These are phyloP conservation scores for Gentiana macrophylla DNA, from an alignment of 257 asterid genomes.

Conservation along the genomic window DNA sequence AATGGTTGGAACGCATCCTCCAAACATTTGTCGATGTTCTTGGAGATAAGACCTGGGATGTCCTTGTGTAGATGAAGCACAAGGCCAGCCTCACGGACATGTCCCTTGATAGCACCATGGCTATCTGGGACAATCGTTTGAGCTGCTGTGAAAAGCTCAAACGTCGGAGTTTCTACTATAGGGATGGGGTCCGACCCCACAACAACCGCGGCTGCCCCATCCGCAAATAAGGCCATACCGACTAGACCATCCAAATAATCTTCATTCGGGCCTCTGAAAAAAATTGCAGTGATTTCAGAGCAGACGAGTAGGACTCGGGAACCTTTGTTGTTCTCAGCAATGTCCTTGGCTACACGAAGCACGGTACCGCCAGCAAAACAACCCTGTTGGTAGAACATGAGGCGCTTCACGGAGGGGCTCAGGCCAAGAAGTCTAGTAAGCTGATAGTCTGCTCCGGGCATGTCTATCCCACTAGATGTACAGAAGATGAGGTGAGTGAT, in stretches of 20 bases:
- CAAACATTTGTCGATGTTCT: constrained; percentile 34
- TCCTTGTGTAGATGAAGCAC: constrained; percentile 41
- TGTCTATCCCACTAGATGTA: constrained; percentile 58
- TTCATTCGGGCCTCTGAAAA: too few relatives aligned
- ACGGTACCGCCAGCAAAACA: constrained; percentile 64
- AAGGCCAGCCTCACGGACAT: constrained; percentile 47
- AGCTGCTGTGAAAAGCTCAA: constrained; percentile 37
- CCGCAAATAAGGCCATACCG: constrained; percentile 40
- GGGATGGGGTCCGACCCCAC: constrained; percentile 38
- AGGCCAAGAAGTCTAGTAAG: constrained; percentile 65
- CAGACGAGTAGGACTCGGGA: constrained; percentile 54
- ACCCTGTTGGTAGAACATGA: constrained; percentile 74
- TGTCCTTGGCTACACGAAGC: constrained; percentile 59
- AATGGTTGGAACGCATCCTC: constrained; percentile 41
- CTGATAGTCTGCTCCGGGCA: constrained; percentile 84
- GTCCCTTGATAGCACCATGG: constrained; percentile 44
- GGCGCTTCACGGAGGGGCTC: constrained; percentile 45
- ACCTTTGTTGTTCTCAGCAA: constrained; percentile 66
- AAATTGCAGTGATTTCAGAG: constrained; percentile 39
- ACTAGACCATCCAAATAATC: too few relatives aligned
- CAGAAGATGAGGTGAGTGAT: constrained; percentile 1
- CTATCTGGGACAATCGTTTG: constrained; percentile 52
- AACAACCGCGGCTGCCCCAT: constrained; percentile 48
- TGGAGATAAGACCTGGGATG: constrained; percentile 40
- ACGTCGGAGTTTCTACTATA: constrained; percentile 36